Percentiles rank a stretch among this genome's conserved stretches.
Conservation (phyloP, 345 rosid genomes). For the Heritiera fomes region DNA sequence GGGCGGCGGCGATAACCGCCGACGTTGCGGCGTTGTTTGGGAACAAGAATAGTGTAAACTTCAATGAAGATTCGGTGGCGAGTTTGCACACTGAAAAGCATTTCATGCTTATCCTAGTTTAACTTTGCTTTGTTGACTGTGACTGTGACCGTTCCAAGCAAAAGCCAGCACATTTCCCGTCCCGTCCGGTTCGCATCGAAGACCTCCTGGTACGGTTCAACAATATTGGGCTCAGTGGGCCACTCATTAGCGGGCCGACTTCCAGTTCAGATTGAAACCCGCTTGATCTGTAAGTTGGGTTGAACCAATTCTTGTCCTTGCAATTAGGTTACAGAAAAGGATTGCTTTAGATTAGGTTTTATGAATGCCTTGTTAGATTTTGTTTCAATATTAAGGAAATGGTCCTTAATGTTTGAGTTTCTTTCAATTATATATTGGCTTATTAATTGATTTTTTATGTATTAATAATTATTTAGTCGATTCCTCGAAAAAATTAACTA, state of each 20-base stretch:
- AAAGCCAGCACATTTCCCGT: background rate
- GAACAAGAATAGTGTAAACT: background rate
- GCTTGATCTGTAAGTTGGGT: background rate
- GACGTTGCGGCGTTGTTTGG: background rate
- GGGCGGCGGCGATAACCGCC: background rate
- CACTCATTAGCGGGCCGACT: background rate
- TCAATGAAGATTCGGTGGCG: background rate
- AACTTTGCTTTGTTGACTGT: background rate
- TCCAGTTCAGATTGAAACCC: background rate
- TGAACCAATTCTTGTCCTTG: background rate
- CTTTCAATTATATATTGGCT: no score
- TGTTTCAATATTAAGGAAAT: background rate
- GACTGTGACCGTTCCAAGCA: background rate
- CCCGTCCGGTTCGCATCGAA: background rate
- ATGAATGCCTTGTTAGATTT: background rate
- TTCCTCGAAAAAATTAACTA: no score
- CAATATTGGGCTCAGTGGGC: background rate
- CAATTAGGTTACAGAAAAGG: background rate
- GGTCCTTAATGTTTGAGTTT: background rate
- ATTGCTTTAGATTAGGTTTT: no score
- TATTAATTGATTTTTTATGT: no score
- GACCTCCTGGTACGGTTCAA: background rate
- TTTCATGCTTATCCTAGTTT: background rate
- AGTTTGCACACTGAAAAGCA: constrained; percentile 7
- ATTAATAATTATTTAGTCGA: no score